These are phyloP conservation scores for Leccinum fallax DNA, from an alignment of 1,284 basidiomycete species.

Conservation along the genomic window DNA sequence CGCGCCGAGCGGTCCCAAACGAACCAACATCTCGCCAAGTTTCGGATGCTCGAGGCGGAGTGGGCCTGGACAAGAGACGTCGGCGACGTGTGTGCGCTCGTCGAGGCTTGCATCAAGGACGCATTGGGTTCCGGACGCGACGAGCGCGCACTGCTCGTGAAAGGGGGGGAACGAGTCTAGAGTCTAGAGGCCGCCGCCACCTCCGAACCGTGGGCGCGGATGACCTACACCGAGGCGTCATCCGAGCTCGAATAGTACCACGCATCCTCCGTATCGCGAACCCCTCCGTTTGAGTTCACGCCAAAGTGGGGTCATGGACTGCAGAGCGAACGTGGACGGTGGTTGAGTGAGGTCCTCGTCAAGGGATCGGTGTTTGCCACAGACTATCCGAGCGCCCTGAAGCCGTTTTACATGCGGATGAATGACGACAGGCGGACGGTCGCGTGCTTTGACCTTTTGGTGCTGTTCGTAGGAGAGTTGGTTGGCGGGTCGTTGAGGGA, in stretches of 20 bases:
- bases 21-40: constrained; percentile 92
- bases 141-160: constrained; percentile 42
- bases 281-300: constrained; percentile 51
- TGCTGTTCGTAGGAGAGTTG: constrained; percentile 89
- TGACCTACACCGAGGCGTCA: constrained; percentile 84
- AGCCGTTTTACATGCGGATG: constrained; percentile 96
- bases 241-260: constrained; percentile 52
- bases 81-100: constrained; percentile 65
- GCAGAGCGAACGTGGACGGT: constrained; percentile 91
- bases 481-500: constrained; percentile 92
- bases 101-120: constrained; percentile 66
- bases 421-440: constrained; percentile 63
- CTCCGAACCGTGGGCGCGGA: constrained; percentile 59
- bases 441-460: constrained; percentile 92
- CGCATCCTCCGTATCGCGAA: constrained; percentile 22
- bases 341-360: constrained; percentile 72
- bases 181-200: constrained; percentile 40
- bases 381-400: constrained; percentile 81
- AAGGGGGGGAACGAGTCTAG: constrained; percentile 29
- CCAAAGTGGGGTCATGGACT: constrained; percentile 76
- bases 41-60: constrained; percentile 99
- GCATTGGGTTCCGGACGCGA: constrained; percentile 40
- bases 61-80: constrained; percentile 63
- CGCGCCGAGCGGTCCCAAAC: constrained; percentile 91
- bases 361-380: constrained; percentile 87